Evolutionary conservation across 345 rosid species (phyloP).

Genomic region (Aethionema arabicum): DNA sequence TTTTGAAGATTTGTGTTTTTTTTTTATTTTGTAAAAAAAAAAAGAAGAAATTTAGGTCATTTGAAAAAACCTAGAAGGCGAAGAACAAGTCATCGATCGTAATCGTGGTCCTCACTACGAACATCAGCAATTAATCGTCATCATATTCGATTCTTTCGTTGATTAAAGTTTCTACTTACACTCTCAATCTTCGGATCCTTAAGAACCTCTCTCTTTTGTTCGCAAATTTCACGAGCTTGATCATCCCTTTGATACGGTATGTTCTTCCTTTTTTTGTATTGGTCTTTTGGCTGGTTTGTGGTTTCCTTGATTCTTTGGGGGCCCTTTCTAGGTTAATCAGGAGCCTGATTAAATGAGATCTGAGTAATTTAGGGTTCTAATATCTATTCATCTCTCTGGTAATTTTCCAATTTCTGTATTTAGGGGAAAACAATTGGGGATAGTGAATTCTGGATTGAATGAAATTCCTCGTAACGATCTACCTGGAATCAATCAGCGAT

Average conservation of each 20-base stretch:
- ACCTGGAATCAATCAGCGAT: not conserved
- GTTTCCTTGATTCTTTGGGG: too few relatives aligned
- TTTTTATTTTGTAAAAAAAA: too few relatives aligned
- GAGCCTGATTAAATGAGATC: not conserved
- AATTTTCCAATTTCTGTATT: slow-evolving; percentile 3
- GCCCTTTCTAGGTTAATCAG: not conserved
- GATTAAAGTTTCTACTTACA: not conserved
- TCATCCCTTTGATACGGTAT: slow-evolving; percentile 2
- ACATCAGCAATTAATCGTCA: not conserved
- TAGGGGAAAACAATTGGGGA: not conserved
- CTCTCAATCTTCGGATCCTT: slow-evolving; percentile 3
- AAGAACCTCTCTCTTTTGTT: slow-evolving; percentile 9
- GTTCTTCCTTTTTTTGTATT: slow-evolving; percentile 1
- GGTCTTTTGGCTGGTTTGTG: not conserved
- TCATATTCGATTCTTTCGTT: not conserved
- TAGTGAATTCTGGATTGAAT: not conserved
- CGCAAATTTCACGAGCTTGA: not conserved
- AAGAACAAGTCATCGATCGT: slow-evolving; percentile 12
- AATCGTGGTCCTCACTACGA: slow-evolving; percentile 19
- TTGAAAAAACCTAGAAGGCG: too few relatives aligned
- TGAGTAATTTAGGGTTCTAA: not conserved
- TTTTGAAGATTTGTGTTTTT: too few relatives aligned
- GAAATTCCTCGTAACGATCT: not conserved
- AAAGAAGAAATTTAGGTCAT: too few relatives aligned
- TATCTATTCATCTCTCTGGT: not conserved